A percentile compares a stretch with the other conserved stretches of the same genome.
Evolutionary conservation across 129 eudicot species (phyloP).

Genomic region (Flaveria ramosissima): DNA sequence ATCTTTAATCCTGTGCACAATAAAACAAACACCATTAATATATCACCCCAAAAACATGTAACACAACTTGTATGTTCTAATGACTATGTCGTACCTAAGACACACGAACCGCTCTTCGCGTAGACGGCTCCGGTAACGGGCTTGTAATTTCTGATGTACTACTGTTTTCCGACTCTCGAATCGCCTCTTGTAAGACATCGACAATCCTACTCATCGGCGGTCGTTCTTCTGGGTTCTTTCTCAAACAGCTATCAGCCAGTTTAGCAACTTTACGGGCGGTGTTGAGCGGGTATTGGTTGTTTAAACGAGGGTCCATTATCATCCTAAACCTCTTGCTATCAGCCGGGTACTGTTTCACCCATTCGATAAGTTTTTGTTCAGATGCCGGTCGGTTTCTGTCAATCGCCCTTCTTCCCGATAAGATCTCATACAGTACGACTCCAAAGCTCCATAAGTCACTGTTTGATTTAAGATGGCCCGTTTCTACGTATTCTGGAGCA

Average conservation of each 20-base stretch:
- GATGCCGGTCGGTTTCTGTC: slow-evolving; percentile 55
- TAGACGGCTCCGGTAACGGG: slow-evolving; percentile 31
- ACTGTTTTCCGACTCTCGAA: slow-evolving; percentile 47
- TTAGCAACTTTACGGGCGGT: slow-evolving; percentile 64
- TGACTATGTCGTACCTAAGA: slow-evolving; percentile 24
- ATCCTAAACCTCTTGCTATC: slow-evolving; percentile 61
- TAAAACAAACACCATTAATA: background rate
- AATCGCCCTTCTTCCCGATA: slow-evolving; percentile 67
- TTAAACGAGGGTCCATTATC: slow-evolving; percentile 69
- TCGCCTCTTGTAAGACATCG: slow-evolving; percentile 53
- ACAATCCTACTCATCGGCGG: slow-evolving; percentile 64
- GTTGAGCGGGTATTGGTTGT: slow-evolving; percentile 51
- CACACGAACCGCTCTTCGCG: slow-evolving; percentile 27
- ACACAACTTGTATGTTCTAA: background rate
- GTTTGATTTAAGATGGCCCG: slow-evolving; percentile 65
- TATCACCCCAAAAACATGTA: background rate
- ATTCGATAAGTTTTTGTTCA: slow-evolving; percentile 76
- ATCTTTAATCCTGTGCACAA: background rate
- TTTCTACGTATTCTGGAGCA: slow-evolving; percentile 80
- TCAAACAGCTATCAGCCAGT: slow-evolving; percentile 63
- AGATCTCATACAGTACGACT: slow-evolving; percentile 70
- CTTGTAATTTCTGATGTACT: slow-evolving; percentile 16
- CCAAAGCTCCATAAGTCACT: slow-evolving; percentile 85
- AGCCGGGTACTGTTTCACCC: slow-evolving; percentile 78
- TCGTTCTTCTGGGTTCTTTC: slow-evolving; percentile 58